These are phyloP conservation scores for Myxozyma neotropica DNA, from an alignment of 805 yeast genomes.

Conservation along the genomic window DNA sequence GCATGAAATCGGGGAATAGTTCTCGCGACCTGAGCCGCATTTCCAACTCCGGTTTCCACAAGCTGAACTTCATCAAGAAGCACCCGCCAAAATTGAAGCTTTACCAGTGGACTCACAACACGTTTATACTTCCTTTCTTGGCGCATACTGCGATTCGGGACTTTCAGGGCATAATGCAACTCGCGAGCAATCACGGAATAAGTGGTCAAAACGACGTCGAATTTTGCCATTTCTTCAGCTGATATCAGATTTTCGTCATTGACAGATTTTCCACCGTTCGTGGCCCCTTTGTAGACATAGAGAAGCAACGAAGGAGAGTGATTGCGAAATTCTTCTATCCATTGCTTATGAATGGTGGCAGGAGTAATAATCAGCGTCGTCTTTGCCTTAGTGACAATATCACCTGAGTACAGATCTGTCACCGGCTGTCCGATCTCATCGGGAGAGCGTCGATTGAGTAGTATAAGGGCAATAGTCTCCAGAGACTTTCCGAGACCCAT, in stretches of 20 bases:
- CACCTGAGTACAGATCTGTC: conserved; percentile 44
- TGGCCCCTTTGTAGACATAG: conserved; percentile 53
- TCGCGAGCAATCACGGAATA: conserved; percentile 73
- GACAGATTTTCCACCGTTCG: background rate
- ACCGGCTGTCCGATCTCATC: conserved; percentile 11
- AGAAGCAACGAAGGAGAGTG: conserved; percentile 66
- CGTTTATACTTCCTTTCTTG: conserved; percentile 29
- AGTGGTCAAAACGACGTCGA: conserved; percentile 80
- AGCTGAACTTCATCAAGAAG: conserved; percentile 93
- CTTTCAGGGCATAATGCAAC: conserved; percentile 77
- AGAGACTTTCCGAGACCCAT: conserved; percentile 98
- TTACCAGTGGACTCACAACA: conserved; percentile 68
- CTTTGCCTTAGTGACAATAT: conserved; percentile 55
- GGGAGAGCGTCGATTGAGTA: conserved; percentile 59
- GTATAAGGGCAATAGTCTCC: conserved; percentile 69
- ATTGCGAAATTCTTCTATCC: conserved; percentile 70
- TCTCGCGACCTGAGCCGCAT: conserved; percentile 79
- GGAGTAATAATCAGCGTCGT: conserved; percentile 88
- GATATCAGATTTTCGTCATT: conserved; percentile 37
- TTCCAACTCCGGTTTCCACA: conserved; percentile 72
- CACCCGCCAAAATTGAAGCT: conserved; percentile 85
- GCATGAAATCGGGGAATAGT: conserved; percentile 83
- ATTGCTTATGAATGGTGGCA: conserved; percentile 76
- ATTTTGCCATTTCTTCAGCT: conserved; percentile 57
- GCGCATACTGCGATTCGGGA: conserved; percentile 50